Conservation (phyloP, 1,139 yeast genomes). For the Saccharomyces hybrid region DNA sequence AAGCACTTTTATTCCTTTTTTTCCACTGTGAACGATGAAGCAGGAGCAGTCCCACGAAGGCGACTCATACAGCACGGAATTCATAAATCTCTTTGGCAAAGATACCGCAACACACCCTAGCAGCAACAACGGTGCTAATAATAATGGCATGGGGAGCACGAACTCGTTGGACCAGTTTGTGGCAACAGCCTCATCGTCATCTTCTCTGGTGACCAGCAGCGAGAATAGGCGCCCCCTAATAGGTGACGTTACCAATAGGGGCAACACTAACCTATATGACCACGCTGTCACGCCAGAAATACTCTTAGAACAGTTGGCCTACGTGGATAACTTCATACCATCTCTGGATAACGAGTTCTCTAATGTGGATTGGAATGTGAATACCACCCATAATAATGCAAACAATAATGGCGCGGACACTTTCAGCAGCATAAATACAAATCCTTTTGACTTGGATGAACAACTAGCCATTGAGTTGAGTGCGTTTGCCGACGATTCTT, state of each 20-base stretch:
- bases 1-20: neutral
- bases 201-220: neutral
- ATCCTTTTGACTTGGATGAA: constrained; percentile 46
- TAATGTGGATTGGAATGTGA: constrained; percentile 20
- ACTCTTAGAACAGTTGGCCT: constrained; percentile 63
- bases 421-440: neutral
- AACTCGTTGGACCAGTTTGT: neutral
- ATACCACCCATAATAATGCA: constrained; percentile 3
- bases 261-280: neutral
- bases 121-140: neutral
- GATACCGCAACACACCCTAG: neutral
- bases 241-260: neutral
- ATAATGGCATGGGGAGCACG: neutral
- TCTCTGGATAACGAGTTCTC: constrained; percentile 34
- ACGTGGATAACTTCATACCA: constrained; percentile 64
- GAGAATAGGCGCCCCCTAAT: neutral
- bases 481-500: constrained; percentile 72
- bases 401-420: constrained; percentile 1
- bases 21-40: neutral
- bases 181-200: neutral
- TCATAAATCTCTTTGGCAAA: neutral
- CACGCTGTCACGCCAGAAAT: constrained; percentile 47
- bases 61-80: neutral
- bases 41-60: neutral
- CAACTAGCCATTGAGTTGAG: constrained; percentile 65